Percentiles rank a stretch among this genome's conserved stretches.
These are phyloP conservation scores for Cyclospora cayetanensis DNA, from an alignment of 169 alveolate genomes.

Conservation along the genomic window DNA sequence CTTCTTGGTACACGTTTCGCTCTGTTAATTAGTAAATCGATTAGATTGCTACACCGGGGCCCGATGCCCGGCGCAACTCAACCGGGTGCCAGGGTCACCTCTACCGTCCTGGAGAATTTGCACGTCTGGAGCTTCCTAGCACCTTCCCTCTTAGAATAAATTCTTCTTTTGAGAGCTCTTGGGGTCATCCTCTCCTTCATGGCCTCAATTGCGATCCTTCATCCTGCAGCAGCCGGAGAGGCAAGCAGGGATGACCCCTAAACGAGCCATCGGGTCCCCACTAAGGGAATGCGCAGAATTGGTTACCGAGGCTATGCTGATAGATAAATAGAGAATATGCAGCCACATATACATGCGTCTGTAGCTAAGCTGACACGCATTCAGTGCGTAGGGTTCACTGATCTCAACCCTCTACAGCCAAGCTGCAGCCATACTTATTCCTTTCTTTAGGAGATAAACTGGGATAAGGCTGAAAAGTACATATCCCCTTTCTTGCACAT, in stretches of 20 bases:
- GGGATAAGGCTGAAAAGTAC: too few species aligned
- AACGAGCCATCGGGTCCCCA: conserved; percentile 27
- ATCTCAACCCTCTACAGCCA: too few species aligned
- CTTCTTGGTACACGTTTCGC: too few species aligned
- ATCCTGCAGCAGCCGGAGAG: conserved; percentile 42
- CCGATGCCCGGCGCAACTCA: conserved; percentile 11
- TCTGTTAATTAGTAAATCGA: too few species aligned
- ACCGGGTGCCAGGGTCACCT: conserved; percentile 71
- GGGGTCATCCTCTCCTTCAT: not conserved
- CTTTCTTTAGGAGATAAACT: too few species aligned
- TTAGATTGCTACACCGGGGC: conserved; percentile 23
- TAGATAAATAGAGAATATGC: too few species aligned
- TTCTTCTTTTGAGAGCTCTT: not conserved
- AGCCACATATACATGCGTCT: too few species aligned
- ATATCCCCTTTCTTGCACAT: too few species aligned
- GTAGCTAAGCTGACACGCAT: too few species aligned
- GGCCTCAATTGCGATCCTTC: not conserved
- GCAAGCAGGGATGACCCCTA: conserved; percentile 57
- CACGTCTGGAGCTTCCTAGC: conserved; percentile 7
- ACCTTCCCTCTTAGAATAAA: not conserved
- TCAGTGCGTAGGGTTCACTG: too few species aligned
- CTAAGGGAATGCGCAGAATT: not conserved
- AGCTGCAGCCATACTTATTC: too few species aligned
- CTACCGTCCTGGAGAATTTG: conserved; percentile 11
- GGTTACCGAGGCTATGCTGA: not conserved